phyloP scores from a whole-genome alignment of 495 filamentous ascomycete species.

The Daldinia grandis region DNA sequence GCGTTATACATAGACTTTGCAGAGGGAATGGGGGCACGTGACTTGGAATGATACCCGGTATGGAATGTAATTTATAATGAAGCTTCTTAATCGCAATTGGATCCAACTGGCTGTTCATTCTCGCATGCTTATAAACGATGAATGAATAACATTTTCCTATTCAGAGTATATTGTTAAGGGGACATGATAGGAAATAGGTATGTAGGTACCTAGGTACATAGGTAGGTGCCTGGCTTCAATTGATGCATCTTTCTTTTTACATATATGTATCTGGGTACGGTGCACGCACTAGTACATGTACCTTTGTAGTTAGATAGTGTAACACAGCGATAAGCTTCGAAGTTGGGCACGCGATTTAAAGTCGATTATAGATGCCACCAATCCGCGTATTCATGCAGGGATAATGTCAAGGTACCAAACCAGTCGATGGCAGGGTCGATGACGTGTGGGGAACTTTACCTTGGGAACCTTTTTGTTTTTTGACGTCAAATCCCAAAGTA shows the following conservation, averaged over 20 bases:
- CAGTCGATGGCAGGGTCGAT: conserved; percentile 24
- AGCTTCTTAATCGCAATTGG: conserved; percentile 28
- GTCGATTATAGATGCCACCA: conserved; percentile 18
- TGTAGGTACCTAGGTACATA: too few species aligned
- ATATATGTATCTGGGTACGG: neutral
- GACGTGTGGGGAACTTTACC: conserved; percentile 40
- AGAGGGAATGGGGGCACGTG: conserved; percentile 18
- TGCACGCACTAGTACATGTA: neutral
- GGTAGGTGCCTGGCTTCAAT: too few species aligned
- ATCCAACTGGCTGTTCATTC: neutral
- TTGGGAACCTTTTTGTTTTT: conserved; percentile 23
- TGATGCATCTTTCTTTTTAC: neutral
- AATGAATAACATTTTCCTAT: neutral
- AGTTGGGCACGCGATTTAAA: conserved; percentile 22
- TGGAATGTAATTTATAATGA: conserved; percentile 40
- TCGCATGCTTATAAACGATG: neutral
- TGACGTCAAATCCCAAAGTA: conserved; percentile 25
- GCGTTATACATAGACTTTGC: conserved; percentile 27
- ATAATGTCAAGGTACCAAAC: conserved; percentile 7
- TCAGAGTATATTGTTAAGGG: too few species aligned
- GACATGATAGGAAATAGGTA: too few species aligned
- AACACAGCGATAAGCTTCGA: neutral
- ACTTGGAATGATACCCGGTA: conserved; percentile 43
- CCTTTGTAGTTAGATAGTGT: neutral
- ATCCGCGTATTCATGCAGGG: conserved; percentile 5